Evolutionary conservation across 75 land plant species (phyloP), one percentile per base, ranked within the genome.

Genomic region (Ceratopteris richardii): DNA sequence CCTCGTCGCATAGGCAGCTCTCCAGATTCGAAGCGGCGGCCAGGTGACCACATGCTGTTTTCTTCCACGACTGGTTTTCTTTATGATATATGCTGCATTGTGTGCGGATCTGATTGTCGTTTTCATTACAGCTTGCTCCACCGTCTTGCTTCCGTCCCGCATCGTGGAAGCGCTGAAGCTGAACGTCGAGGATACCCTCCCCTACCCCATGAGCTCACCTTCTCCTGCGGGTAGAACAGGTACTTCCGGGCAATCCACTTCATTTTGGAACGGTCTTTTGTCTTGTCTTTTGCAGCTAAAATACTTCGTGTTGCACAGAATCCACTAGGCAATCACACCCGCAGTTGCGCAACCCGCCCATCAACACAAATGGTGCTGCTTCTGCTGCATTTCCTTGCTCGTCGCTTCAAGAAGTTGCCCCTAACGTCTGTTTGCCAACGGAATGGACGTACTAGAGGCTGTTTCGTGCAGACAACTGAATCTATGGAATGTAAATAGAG

Each of bases 81-180:
- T 39, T 30, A 29, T 40, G 42, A 40, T 14, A 40, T 40, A 9
- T 40, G 42, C 42, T 40, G 14, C 42, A 9, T 40, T 40, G 42
- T 40, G 42, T 40, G 42, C 12, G 42, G 9, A 9, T 40, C n/a
- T n/a, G n/a, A n/a, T n/a, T n/a, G n/a, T 40, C 12, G 42, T 40
- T 14, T 14, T 40, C 14, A 24, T 30, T 54, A 21, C 44, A 73
- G 77, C 46, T 14, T 69, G 74, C 23, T 71, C 82, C 0, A 79
- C 73, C 25, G 82, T 64, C 24, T 47, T 82, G 0, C 60, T 77
- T 12, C 83, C 83, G 3, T 68, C 71, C 0, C 50, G 65, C 29
- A 67, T 66, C 2, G 65, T 77, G 20, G 84, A 77, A 24, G 77
- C 75, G 0, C 26, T 83, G 56, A 83, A 80, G 41, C 44, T 73